These are phyloP conservation scores for Calonectria montana DNA, from an alignment of 2,329 filamentous ascomycete genomes.

Conservation along the genomic window DNA sequence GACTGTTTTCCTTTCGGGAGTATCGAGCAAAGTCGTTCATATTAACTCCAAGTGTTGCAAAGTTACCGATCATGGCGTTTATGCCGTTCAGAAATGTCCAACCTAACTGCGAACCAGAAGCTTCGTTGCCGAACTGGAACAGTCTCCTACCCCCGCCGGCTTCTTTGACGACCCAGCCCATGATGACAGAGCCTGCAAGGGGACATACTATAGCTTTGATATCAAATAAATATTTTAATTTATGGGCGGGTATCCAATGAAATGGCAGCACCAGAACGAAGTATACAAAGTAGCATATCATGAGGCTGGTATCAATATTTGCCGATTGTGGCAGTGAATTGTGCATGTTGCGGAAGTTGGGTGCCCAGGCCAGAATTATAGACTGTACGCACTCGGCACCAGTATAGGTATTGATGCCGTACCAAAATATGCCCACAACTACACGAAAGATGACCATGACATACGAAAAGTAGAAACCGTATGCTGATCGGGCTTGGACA, in stretches of 20 bases:
- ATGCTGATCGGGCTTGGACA: background rate
- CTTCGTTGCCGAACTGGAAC: background rate
- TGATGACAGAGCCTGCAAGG: background rate
- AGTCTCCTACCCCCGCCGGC: background rate
- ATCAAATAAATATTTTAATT: background rate
- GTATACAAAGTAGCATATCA: background rate
- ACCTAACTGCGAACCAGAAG: background rate
- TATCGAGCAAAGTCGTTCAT: background rate
- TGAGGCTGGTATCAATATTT: background rate
- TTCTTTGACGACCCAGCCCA: background rate
- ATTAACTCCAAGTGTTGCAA: background rate
- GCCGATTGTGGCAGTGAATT: background rate
- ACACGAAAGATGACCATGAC: background rate
- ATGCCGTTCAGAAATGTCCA: background rate
- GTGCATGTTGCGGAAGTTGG: background rate
- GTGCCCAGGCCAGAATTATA: background rate
- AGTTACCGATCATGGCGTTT: background rate
- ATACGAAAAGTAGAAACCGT: background rate
- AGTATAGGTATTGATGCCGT: constrained; percentile 1
- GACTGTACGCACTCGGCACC: background rate
- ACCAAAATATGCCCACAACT: background rate
- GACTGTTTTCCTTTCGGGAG: background rate
- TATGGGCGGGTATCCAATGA: background rate
- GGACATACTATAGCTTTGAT: background rate
- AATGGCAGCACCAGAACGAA: background rate